Evolutionary conservation across 306 rosid species (phyloP), one percentile per base, ranked within the genome.

Genomic region (Citrullus amarus): DNA sequence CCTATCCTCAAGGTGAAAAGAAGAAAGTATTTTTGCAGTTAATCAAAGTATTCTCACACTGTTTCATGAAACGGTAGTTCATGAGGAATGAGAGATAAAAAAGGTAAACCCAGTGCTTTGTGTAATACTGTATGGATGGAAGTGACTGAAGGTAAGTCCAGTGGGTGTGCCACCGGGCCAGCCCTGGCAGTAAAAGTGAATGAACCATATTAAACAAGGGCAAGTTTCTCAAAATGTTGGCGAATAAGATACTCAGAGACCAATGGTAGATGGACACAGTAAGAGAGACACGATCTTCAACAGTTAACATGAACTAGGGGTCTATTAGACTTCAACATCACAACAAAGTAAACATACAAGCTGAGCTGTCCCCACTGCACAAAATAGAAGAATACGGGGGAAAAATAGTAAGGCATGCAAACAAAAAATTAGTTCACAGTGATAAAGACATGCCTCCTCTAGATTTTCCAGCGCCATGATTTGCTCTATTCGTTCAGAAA

Each of bases 381-480:
- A 30, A 30, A 12, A 61, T 63, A 63, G 22, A 36, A 65, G 16
- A 65, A 18, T 8, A 17, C 14, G 2, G 14, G 32, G 18, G 6
- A 6, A 3, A 30, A 30, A 13, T 30, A 65, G 22, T 66, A 16
- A 66, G 1, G 36, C 55, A 68, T 43, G 75, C 54, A 69, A 69
- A 43, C 56, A 69, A 22, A 69, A 44, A 13, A 48, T 7, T 51
- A 48, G 36, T 72, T 50, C 36, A 48, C 22, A 73, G 76, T 44
- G 58, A 71, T 43, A 69, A 46, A 79, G 81, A 78, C 81, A 83
- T 81, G 74, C 97, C 96, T 95, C 99, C 83, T 95, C 97, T 50
- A 95, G 91, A 86, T 92, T 88, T 86, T 95, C 99, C 81, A 95
- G 91, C 86, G 88, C 97, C 96, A 95, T 91, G 81, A 90, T 88